phyloP scores from a whole-genome alignment of 495 filamentous ascomycete species.

The Chaetomium tenue region DNA sequence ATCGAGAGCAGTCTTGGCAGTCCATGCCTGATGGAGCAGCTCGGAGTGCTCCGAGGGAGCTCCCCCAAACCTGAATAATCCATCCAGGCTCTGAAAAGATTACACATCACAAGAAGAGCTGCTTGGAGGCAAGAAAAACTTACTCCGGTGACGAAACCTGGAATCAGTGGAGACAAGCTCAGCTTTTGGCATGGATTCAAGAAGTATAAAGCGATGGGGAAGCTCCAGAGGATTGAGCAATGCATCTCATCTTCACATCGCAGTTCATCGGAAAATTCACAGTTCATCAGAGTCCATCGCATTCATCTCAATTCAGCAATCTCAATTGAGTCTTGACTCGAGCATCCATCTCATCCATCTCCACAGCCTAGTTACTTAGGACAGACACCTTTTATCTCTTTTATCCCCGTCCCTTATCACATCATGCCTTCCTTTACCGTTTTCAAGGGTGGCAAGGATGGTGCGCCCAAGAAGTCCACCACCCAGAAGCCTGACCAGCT shows the following conservation, averaged over 20 bases:
- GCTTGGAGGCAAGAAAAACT: background rate
- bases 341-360: background rate
- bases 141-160: background rate
- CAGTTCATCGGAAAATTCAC: too few relatives aligned
- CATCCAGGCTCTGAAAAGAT: background rate
- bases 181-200: background rate
- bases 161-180: background rate
- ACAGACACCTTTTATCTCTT: background rate
- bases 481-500: conserved; percentile 12
- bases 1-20: too few relatives aligned
- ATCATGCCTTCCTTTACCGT: conserved; percentile 8
- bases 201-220: conserved; percentile 1
- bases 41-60: conserved; percentile 4
- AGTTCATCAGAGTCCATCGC: too few relatives aligned
- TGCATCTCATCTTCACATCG: background rate
- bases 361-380: too few relatives aligned
- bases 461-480: conserved; percentile 3
- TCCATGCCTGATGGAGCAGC: background rate
- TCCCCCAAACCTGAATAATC: background rate
- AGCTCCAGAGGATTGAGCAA: background rate
- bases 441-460: conserved; percentile 7
- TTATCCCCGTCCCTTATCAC: background rate
- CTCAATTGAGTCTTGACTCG: background rate
- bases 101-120: background rate
- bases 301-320: background rate